These are phyloP conservation scores for Didymella sp. DNA, from an alignment of 2,329 filamentous ascomycete genomes.

Conservation along the genomic window DNA sequence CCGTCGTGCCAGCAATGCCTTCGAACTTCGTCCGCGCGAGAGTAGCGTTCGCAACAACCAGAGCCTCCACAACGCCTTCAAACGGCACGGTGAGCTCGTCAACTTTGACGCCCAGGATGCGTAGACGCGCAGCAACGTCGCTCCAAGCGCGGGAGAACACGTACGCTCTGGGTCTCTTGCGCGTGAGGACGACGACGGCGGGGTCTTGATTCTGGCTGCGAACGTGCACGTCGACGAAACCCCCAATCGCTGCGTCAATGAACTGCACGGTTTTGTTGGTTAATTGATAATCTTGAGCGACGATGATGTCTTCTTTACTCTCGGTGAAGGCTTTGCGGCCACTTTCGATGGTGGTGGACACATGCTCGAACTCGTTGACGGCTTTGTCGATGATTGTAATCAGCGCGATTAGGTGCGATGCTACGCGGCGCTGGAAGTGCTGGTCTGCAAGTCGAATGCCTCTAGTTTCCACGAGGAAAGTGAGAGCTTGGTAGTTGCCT, in stretches of 20 bases:
- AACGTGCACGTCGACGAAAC: conserved; percentile 25
- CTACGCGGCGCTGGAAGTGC: conserved; percentile 36
- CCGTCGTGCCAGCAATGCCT: conserved; percentile 30
- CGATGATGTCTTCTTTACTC: conserved; percentile 27
- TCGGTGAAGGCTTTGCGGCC: conserved; percentile 27
- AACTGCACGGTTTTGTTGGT: conserved; percentile 26
- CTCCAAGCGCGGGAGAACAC: conserved; percentile 34
- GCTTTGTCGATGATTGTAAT: conserved; percentile 36
- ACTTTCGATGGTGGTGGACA: conserved; percentile 30
- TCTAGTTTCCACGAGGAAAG: conserved; percentile 36
- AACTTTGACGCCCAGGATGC: conserved; percentile 31
- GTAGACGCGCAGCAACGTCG: conserved; percentile 28
- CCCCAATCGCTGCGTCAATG: conserved; percentile 10
- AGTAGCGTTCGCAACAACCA: conserved; percentile 25
- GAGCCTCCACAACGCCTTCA: conserved; percentile 28
- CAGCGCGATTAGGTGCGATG: conserved; percentile 31
- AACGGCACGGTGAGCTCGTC: conserved; percentile 28
- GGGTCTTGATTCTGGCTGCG: background rate
- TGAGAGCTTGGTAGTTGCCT: conserved; percentile 35
- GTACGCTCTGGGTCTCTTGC: conserved; percentile 14
- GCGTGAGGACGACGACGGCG: background rate
- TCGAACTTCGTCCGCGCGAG: conserved; percentile 28
- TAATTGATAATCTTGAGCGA: conserved; percentile 24
- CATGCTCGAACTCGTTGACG: conserved; percentile 26
- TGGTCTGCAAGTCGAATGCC: conserved; percentile 39